phyloP scores from a whole-genome alignment of 1,284 basidiomycete genomes.

The Inonotus hispidus region DNA sequence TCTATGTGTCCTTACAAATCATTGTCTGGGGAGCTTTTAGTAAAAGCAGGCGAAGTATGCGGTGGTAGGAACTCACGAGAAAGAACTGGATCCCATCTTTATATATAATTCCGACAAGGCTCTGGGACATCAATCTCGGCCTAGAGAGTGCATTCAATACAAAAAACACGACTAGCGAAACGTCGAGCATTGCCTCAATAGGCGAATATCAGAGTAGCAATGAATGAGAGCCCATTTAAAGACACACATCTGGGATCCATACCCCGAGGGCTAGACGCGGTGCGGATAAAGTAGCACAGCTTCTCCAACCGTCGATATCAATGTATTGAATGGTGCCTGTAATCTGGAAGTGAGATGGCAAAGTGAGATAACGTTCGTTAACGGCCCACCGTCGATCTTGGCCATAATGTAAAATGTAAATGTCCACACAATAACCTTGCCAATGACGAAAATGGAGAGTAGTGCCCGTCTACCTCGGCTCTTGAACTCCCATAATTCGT shows the following conservation, averaged over 20 bases:
- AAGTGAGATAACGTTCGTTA: background rate
- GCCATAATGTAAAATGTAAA: slow-evolving; percentile 8
- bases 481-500: slow-evolving; percentile 9
- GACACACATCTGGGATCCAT: slow-evolving; percentile 5
- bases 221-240: background rate
- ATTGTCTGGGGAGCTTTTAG: slow-evolving; percentile 1
- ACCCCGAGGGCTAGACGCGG: slow-evolving; percentile 3
- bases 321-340: slow-evolving; percentile 3
- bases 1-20: slow-evolving; percentile 1
- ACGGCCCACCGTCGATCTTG: background rate
- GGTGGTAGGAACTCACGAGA: background rate
- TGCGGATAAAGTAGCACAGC: background rate
- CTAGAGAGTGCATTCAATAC: slow-evolving; percentile 10
- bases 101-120: slow-evolving; percentile 8
- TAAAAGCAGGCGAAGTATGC: background rate
- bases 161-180: slow-evolving; percentile 1
- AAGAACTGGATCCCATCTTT: slow-evolving; percentile 13
- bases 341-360: background rate
- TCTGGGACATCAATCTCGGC: slow-evolving; percentile 2
- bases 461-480: background rate
- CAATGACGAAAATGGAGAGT: background rate
- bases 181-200: slow-evolving; percentile 6
- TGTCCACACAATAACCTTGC: slow-evolving; percentile 2
- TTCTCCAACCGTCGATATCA: background rate
- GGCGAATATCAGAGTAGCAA: background rate